Base-by-base conservation (phyloP, 1,284 basidiomycete species). In the Laetiporus sulphureus region DNA sequence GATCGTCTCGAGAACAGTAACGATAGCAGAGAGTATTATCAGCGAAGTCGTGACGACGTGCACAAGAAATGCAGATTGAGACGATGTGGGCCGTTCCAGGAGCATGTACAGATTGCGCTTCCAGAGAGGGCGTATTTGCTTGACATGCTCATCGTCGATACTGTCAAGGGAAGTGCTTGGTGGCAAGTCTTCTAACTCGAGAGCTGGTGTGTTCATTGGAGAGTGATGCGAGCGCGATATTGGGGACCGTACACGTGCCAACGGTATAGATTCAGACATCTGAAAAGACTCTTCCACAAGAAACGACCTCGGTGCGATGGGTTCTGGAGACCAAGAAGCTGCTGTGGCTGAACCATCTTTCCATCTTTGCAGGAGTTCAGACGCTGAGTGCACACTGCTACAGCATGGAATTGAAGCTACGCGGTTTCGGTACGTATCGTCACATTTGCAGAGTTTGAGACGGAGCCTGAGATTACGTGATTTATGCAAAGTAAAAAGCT, bases 1-100 rank as follows among this genome's bases (percentile, higher is more conserved):
- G 5, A 94, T 77, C 0, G 90, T 94, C 55, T 92, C 91, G 16
- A 92, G 65, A 1, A 90, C 74, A 0, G 91, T 94, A 23, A 94
- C 75, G 25, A 91, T 53, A 0, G 88, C 89, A 18, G 86, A 89
- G 48, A 75, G 54, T 3, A 80, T 59, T 44, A 86, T 87, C 38
- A 87, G 67, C 16, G 65, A 67, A 1, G 80, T 87, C 29, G 73
- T 75, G 33, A 75, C 58, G 47, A 83, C 61, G 56, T 86, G 82
- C 2, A 86, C 54, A 6, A 80, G 54, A 54, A 88, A 83, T 0
- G 85, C 83, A 1, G 75, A 64, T 1, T 68, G 60, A 0, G 82
- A 85, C 0, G 83, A 80, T 3, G 77, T 78, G 0, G 85, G 83
- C 39, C 72, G 71, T 52, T 88, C 83, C 41, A 87, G 68, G 10